Conservation (phyloP, 2,329 filamentous ascomycete species). For the Aspergillus pseudonomiae region DNA sequence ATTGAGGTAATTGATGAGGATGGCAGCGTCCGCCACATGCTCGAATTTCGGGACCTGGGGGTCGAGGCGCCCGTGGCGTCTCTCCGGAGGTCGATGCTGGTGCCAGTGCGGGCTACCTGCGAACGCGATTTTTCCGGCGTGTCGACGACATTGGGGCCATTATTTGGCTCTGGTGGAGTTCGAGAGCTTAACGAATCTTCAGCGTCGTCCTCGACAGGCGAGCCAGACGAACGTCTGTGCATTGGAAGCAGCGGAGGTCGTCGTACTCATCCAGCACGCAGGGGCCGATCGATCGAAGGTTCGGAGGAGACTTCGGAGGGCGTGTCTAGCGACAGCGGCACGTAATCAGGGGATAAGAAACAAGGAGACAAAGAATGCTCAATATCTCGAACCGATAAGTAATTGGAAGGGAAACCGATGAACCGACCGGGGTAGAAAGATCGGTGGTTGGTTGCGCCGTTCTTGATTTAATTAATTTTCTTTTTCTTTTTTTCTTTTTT, state of each 20-base stretch:
- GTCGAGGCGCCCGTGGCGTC: constrained; percentile 37
- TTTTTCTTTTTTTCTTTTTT: constrained; percentile 7
- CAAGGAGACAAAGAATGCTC: constrained; percentile 19
- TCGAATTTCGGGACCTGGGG: constrained; percentile 43
- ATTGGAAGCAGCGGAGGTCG: constrained; percentile 43
- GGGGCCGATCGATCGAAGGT: constrained; percentile 15
- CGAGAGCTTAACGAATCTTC: constrained; percentile 39
- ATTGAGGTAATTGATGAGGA: constrained; percentile 22
- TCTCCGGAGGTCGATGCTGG: constrained; percentile 39
- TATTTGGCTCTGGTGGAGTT: constrained; percentile 33
- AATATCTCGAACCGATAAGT: constrained; percentile 5
- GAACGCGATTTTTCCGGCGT: constrained; percentile 36
- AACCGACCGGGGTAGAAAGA: neutral
- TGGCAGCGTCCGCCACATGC: constrained; percentile 39
- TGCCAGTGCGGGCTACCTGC: constrained; percentile 40
- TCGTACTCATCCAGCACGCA: constrained; percentile 41
- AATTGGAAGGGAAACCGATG: constrained; percentile 3
- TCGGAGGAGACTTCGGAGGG: constrained; percentile 7
- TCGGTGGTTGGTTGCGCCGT: constrained; percentile 10
- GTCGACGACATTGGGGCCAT: constrained; percentile 36
- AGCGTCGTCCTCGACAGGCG: constrained; percentile 46
- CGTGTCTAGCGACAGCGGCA: constrained; percentile 16
- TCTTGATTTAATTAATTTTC: constrained; percentile 9
- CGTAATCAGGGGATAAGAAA: constrained; percentile 19
- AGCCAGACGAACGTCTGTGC: constrained; percentile 50